Conservation (phyloP, 306 rosid species). For the cucumber (Cucumis sativus) region DNA sequence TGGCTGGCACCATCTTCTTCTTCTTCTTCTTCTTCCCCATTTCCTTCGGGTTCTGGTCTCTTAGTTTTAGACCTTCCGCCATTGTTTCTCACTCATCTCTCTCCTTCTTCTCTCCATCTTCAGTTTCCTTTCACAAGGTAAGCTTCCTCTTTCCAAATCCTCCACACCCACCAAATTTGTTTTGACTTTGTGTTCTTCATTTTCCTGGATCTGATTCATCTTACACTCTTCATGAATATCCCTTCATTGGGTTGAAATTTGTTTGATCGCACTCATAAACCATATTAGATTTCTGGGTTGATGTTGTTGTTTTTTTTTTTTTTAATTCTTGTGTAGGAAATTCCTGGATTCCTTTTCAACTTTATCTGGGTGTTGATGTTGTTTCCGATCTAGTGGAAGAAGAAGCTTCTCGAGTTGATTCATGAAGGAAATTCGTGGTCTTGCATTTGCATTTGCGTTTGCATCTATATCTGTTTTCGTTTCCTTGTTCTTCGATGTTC, state of each 20-base stretch:
- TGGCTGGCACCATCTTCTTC: not conserved
- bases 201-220: not conserved
- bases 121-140: not conserved
- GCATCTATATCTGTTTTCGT: constrained; percentile 12
- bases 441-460: not conserved
- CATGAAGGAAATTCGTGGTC: constrained; percentile 25
- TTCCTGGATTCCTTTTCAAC: not conserved
- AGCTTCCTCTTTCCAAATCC: not conserved
- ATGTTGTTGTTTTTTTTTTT: not conserved
- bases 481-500: constrained; percentile 22
- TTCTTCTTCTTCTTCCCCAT: not conserved
- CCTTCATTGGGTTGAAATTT: not conserved
- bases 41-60: not conserved
- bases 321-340: not conserved
- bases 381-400: not conserved
- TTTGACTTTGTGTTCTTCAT: not conserved
- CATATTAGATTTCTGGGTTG: not conserved
- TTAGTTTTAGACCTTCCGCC: not conserved
- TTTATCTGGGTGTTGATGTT: not conserved
- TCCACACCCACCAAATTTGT: not conserved
- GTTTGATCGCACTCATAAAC: not conserved
- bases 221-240: not conserved
- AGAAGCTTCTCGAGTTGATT: not conserved
- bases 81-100: not conserved
- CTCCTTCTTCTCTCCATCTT: not conserved